Evolutionary conservation across 257 asterid species (phyloP), one percentile per base, ranked within the genome.

Genomic region (Avicennia marina): DNA sequence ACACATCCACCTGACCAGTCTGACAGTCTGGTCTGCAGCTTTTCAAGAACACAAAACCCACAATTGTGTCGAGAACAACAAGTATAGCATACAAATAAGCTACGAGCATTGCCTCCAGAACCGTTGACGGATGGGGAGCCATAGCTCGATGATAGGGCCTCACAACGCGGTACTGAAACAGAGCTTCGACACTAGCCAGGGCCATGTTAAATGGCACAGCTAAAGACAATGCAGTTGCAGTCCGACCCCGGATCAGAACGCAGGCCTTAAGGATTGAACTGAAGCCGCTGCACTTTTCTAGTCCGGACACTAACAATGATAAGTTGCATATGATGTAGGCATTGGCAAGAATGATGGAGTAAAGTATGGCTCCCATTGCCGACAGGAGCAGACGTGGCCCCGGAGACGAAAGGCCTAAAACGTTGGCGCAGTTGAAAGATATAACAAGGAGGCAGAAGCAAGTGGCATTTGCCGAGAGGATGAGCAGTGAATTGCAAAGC

Each of bases 301-400:
- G 44, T 17, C 82, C 91, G 3, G 94, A 67, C 0, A 69, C 11
- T 17, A 81, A 38, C 53, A 75, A 36, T 7, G 89, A 81, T 1
- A 87, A 45, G 27, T 59, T 74, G 81, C 77, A 63, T 48, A 81
- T 40, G 32, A 77, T 70, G 43, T 71, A 62, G 27, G 88, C 78
- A 58, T 85, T 82, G n/a, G 96, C 90, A 19, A 87, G 82, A 48
- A 79, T 44, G 20, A 84, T 68, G 32, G 94, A 90, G 75, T 75
- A 90, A 19, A 71, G 4, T 13, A 87, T 71, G 1, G 82, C 81
- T 12, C 81, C 84, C 2, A 62, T 56, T 12, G 87, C 82, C 0
- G 96, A 82, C 5, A 82, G 46, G 9, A 87, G 43, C 1, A 82
- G 74, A 8, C 64, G 44, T 29, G 36, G 26, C 13, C 64, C 15